A percentile compares a stretch with the other conserved stretches of the same genome.
These are phyloP conservation scores for Metrosideros polymorpha DNA, from an alignment of 441 rosid species.

Conservation along the genomic window DNA sequence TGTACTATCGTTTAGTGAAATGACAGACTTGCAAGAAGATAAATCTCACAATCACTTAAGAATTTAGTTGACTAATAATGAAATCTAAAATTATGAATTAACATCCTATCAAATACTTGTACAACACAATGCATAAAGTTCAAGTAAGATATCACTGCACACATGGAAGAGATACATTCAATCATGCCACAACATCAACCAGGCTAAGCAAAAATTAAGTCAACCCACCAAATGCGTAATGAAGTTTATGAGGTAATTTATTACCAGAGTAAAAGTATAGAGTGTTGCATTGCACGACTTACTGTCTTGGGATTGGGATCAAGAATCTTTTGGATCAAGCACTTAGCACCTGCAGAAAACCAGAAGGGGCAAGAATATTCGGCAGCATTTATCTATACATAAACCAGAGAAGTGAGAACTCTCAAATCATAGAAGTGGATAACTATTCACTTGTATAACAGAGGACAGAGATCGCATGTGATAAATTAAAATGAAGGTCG, in stretches of 20 bases:
- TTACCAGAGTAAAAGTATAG: not conserved
- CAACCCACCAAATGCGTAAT: not conserved
- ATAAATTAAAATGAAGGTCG: not conserved
- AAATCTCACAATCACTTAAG: not conserved
- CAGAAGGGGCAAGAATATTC: constrained; percentile 72
- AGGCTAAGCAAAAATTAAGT: not conserved
- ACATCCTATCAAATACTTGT: not conserved
- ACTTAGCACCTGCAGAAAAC: constrained; percentile 66
- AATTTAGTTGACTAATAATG: not conserved
- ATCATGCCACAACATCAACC: not conserved
- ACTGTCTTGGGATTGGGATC: constrained; percentile 77
- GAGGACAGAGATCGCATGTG: not conserved
- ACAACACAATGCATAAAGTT: not conserved
- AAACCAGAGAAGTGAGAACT: constrained; percentile 1
- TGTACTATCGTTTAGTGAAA: not conserved
- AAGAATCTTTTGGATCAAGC: constrained; percentile 64
- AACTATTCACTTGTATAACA: not conserved
- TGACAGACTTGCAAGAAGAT: not conserved
- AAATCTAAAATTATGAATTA: not conserved
- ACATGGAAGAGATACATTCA: not conserved
- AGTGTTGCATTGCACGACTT: constrained; percentile 23
- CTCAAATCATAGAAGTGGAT: not conserved
- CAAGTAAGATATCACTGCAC: not conserved
- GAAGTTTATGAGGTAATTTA: not conserved
- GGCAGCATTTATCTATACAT: constrained; percentile 61